phyloP scores from a whole-genome alignment of 2,329 filamentous ascomycete species.

The Alternaria rosae region DNA sequence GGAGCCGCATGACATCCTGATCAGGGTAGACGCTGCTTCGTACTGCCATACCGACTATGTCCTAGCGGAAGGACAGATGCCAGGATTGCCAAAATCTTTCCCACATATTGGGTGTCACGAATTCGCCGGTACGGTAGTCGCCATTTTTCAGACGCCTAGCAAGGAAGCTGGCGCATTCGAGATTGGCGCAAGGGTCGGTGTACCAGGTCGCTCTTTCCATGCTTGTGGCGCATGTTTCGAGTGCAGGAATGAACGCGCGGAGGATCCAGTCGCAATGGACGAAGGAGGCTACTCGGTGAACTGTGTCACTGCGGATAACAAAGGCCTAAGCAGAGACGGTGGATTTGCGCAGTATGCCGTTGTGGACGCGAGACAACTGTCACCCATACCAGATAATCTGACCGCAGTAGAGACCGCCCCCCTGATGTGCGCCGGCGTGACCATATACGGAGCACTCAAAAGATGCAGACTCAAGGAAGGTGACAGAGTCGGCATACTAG shows the following conservation, averaged over 20 bases:
- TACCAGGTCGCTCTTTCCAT: conserved; percentile 53
- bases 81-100: conserved; percentile 46
- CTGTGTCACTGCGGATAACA: conserved; percentile 44
- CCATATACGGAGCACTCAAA: conserved; percentile 53
- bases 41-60: conserved; percentile 58
- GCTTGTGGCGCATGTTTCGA: conserved; percentile 55
- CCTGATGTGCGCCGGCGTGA: conserved; percentile 56
- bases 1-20: conserved; percentile 53
- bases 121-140: conserved; percentile 56
- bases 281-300: conserved; percentile 52
- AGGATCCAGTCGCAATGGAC: conserved; percentile 44
- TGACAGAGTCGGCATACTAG: conserved; percentile 51
- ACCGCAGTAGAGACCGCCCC: conserved; percentile 50
- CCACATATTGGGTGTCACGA: conserved; percentile 58
- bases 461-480: conserved; percentile 41
- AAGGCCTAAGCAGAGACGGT: conserved; percentile 46
- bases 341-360: conserved; percentile 56
- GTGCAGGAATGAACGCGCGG: conserved; percentile 38
- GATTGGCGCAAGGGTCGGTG: conserved; percentile 49
- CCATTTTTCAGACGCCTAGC: conserved; percentile 31
- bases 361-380: conserved; percentile 52
- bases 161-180: conserved; percentile 26
- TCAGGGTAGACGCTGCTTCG: conserved; percentile 57
- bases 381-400: conserved; percentile 44
- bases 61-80: conserved; percentile 47